These are phyloP conservation scores for Aspergillus transmontanensis DNA, from an alignment of 2,329 filamentous ascomycete genomes.

Conservation along the genomic window DNA sequence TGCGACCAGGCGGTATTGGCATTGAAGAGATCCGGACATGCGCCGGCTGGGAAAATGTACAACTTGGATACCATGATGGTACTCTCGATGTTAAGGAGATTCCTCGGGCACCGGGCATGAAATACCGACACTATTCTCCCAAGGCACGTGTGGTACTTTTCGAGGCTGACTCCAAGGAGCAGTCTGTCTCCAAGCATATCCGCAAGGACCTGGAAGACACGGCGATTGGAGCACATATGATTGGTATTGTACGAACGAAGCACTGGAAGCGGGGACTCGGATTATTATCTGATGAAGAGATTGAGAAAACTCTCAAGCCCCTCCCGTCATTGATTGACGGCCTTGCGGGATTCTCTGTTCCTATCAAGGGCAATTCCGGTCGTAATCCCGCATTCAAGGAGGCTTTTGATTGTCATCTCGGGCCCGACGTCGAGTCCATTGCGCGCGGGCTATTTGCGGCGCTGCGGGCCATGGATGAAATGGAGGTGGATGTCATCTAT, in stretches of 20 bases:
- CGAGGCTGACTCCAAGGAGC: constrained; percentile 55
- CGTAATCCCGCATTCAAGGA: constrained; percentile 28
- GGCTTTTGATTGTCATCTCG: constrained; percentile 72
- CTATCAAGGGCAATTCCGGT: constrained; percentile 26
- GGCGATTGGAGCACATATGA: constrained; percentile 30
- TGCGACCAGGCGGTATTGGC: constrained; percentile 84
- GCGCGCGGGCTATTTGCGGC: constrained; percentile 87
- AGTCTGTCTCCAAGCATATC: constrained; percentile 34
- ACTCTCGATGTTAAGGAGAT: constrained; percentile 65
- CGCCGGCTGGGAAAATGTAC: constrained; percentile 78
- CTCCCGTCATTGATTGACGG: constrained; percentile 29
- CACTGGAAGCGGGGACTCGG: constrained; percentile 37
- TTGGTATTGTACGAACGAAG: constrained; percentile 46
- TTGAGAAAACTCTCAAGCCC: constrained; percentile 24
- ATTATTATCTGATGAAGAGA: constrained; percentile 25
- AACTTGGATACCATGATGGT: constrained; percentile 76
- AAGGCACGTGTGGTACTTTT: constrained; percentile 83
- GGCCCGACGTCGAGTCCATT: constrained; percentile 70
- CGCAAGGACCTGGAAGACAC: constrained; percentile 35
- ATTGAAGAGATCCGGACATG: constrained; percentile 75
- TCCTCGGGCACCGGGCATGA: constrained; percentile 94
- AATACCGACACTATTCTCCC: constrained; percentile 97
- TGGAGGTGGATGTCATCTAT: constrained; percentile 78
- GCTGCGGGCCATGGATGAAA: constrained; percentile 78
- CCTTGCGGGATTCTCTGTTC: constrained; percentile 31